Evolutionary conservation across 2,329 filamentous ascomycete genomes (phyloP), one percentile per base, ranked within the genome.

Genomic region (Bimuria novae-zelandiae): DNA sequence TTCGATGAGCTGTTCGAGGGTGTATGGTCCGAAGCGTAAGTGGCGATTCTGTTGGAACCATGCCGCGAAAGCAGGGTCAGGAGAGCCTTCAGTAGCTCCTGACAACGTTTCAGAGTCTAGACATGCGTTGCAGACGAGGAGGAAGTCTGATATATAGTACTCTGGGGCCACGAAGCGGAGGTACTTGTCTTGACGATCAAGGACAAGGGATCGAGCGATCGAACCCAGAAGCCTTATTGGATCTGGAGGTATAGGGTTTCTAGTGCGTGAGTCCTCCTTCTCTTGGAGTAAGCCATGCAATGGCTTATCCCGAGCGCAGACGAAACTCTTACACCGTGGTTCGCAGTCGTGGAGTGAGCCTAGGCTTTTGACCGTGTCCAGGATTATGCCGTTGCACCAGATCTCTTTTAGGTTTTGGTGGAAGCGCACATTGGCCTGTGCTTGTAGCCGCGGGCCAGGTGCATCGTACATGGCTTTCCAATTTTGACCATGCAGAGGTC

Each of bases 121-220:
- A 32, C 60, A 66, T 1, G 57, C 57, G 27, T 62, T 58, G 23
- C 66, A 70, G 14, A 68, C 49, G n/a, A 54, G 56, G 4, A 69
- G 41, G 36, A 71, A 69, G 32, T 69, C 63, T 19, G 52, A 58
- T 17, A 67, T 41, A 30, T 69, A 71, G 4, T 64, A 51, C 1
- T 48, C 32, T 3, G 63, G 67, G 10, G 67, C 64, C 21, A 56
- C 54, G 25, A 61, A 67, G 35, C 65, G 61, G 7, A 70, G 56
- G 30, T 69, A 70, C 19, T 70, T 71, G 59, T 71, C 67, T 39
- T 64, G 57, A 7, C 67, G 63, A 36, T 68, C 63, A 21, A 71
- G 57, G 6, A 65, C 61, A 4, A 71, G 59, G 0, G 63, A 69
- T 14, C 63, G 61, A 6, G 64, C 59, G 12, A 71, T 55, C 0